A percentile compares a stretch with the other conserved stretches of the same genome.
Conservation (phyloP, 345 rosid genomes). For the Salix dunnii region DNA sequence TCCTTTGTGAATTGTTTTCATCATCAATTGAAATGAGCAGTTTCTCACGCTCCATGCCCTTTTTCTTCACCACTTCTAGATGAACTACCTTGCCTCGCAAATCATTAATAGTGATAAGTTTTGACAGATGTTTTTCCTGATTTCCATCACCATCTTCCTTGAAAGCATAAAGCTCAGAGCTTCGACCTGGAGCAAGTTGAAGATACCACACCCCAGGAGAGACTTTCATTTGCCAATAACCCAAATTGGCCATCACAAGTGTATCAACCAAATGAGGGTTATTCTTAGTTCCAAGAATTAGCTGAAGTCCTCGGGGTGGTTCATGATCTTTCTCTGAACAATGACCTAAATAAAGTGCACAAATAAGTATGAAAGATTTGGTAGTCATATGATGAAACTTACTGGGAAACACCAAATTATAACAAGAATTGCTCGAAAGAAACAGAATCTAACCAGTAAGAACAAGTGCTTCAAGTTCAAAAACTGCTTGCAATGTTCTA, state of each 20-base stretch:
- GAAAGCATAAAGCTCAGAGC: constrained; percentile 75
- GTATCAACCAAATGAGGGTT: constrained; percentile 93
- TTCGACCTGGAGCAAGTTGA: constrained; percentile 97
- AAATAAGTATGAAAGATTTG: constrained; percentile 6
- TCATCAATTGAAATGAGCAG: constrained; percentile 66
- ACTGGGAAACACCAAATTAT: neutral
- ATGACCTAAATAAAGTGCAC: constrained; percentile 56
- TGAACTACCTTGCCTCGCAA: constrained; percentile 94
- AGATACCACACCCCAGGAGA: constrained; percentile 98
- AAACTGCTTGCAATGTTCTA: constrained; percentile 93
- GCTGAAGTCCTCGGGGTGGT: constrained; percentile 96
- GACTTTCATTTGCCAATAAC: constrained; percentile 99
- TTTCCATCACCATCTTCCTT: constrained; percentile 53
- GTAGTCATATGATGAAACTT: neutral
- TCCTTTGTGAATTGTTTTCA: constrained; percentile 42
- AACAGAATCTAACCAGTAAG: constrained; percentile 70
- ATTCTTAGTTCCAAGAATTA: constrained; percentile 93
- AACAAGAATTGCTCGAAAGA: neutral
- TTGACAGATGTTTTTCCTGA: constrained; percentile 45
- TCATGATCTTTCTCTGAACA: constrained; percentile 97
- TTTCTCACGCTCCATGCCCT: constrained; percentile 89
- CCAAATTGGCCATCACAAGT: constrained; percentile 98
- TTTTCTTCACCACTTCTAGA: constrained; percentile 79
- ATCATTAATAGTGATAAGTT: constrained; percentile 78
- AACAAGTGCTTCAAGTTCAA: constrained; percentile 95